Evolutionary conservation across 352 stramenopile genomes (phyloP), one percentile per base, ranked within the genome.

Genomic region (Elongisporangium anandrum): DNA sequence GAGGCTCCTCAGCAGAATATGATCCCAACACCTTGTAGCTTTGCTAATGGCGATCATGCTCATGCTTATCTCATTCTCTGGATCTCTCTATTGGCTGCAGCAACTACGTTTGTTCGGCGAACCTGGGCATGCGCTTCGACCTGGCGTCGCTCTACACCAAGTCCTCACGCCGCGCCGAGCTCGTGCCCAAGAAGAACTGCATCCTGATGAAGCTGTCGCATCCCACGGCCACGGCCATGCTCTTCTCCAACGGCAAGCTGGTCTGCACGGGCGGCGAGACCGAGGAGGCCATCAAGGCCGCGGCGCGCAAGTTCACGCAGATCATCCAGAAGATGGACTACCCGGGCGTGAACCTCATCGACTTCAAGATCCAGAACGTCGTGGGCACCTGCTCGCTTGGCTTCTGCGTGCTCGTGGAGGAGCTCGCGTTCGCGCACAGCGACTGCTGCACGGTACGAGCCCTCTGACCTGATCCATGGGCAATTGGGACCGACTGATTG

Each of bases 331-430:
- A 91, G 63, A 88, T 92, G 73, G 83, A 92, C 61, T 86, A 89
- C 61, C 83, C 83, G 21, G 79, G 81, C 57, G 83, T 94, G 23
- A 90, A 90, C 60, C 78, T 94, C 57, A 94, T 92, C 59, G 82
- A 94, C 60, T 94, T 94, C 29, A 92, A 92, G 68, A 89, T 94
- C 61, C 81, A 92, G 63, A 94, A 94, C 55, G 77, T 94, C 52
- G 81, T 94, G 23, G 85, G 75, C 24, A 78, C 76, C 22, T 92
- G 83, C 56, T 63, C 75, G 41, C 63, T 92, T 22, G 83, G 79
- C 58, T 92, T 92, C 55, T 80, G 81, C 68, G 77, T 94, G 59
- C 81, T 94, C 50, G 69, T 94, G 41, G 85, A 94, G 58, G 80
- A 85, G 57, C 79, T 94, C 17, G 79, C 85, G 53, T 88, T 92